Conservation (phyloP, 2,329 filamentous ascomycete genomes). For the Talaromyces sp. region DNA sequence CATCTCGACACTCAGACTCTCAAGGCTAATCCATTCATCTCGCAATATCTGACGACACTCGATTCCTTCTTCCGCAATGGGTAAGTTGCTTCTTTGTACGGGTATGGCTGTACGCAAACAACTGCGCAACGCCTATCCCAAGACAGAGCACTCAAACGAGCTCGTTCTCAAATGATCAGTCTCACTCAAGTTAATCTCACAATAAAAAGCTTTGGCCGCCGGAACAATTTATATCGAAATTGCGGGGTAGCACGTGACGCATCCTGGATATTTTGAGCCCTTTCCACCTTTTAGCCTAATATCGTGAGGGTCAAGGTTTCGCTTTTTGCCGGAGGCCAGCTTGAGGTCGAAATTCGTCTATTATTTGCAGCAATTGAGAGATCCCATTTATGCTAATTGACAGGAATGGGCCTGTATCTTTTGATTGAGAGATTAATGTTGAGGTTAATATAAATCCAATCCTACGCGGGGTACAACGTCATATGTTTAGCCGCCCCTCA, state of each 20-base stretch:
- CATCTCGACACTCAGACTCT: no score
- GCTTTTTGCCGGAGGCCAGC: neutral
- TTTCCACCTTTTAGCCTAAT: constrained; percentile 7
- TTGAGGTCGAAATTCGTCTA: neutral
- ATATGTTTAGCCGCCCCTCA: neutral
- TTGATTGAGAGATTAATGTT: neutral
- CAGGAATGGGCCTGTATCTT: neutral
- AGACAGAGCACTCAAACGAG: neutral
- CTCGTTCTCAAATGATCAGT: no score
- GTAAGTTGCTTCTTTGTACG: neutral
- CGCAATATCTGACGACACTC: no score
- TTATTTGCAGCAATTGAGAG: neutral
- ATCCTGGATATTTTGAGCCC: neutral
- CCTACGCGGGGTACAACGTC: constrained; percentile 5
- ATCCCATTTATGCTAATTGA: constrained; percentile 2
- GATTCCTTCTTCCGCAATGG: no score
- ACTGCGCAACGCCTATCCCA: neutral
- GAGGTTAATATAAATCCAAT: neutral
- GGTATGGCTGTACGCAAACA: neutral
- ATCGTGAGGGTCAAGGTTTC: neutral
- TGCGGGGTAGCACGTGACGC: constrained; percentile 10
- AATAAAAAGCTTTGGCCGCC: neutral
- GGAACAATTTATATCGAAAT: neutral
- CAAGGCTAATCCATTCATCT: no score
- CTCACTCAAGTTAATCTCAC: neutral